phyloP scores from a whole-genome alignment of 2,329 filamentous ascomycete genomes.

The Apiospora sp. region DNA sequence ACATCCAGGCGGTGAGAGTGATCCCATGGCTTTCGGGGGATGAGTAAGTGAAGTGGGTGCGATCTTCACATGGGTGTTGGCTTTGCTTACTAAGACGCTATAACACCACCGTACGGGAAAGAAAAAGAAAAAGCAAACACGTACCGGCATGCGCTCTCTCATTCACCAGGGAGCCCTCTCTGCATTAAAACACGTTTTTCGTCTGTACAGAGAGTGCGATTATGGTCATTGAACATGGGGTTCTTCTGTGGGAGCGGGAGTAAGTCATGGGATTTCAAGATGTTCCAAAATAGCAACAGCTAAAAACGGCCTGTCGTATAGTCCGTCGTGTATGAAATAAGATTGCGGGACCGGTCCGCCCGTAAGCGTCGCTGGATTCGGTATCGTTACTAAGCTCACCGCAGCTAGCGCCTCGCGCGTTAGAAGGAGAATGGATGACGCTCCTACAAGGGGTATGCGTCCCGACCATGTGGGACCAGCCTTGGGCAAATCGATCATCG shows the following conservation, averaged over 20 bases:
- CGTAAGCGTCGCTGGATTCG: not conserved
- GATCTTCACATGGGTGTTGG: not conserved
- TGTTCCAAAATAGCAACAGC: not conserved
- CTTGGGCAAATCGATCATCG: not conserved
- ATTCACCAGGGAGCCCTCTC: not conserved
- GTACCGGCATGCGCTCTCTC: not conserved
- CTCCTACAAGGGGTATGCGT: not conserved
- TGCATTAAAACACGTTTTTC: too few relatives aligned
- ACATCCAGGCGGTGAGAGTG: not conserved
- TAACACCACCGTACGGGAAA: not conserved
- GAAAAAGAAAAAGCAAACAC: not conserved
- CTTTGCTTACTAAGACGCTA: not conserved
- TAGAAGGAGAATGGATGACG: not conserved
- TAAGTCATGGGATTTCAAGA: not conserved
- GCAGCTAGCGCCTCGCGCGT: not conserved
- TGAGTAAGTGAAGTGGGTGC: constrained; percentile 10
- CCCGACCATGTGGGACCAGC: not conserved
- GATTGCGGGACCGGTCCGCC: constrained; percentile 21
- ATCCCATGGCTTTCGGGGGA: not conserved
- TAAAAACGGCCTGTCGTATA: not conserved
- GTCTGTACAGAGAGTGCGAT: not conserved
- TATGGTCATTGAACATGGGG: not conserved
- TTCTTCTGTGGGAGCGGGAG: not conserved
- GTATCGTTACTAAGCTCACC: constrained; percentile 1
- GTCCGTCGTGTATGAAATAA: not conserved